Evolutionary conservation across 192 early-diverging fungal genomes (phyloP), one percentile per base, ranked within the genome.

Genomic region (Martensiomyces pterosporus): DNA sequence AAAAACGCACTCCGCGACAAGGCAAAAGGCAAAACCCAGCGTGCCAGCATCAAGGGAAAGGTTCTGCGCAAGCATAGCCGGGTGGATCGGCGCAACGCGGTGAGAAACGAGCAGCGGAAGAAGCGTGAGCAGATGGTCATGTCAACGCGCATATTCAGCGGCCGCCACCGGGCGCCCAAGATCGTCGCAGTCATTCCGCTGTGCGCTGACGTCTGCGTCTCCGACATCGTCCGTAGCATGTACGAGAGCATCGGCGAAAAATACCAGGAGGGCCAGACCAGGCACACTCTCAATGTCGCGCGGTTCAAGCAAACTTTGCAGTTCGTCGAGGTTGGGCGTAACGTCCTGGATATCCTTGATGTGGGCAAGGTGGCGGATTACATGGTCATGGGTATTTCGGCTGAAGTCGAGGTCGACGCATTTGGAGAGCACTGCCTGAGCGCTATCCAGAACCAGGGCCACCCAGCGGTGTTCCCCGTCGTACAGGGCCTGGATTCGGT

Each of bases 261-360:
- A 23, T 85, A 78, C 51, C 59, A 55, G 2, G 47, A 23, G 15
- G 35, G 26, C 17, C 23, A 40, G 39, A 47, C 57, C 13, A 22
- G 39, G 15, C 33, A 42, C 9, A 22, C 67, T n/a, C 46, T 79
- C 52, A 67, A 83, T 21, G 69, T 84, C 5, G 78, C 86, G 21
- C 81, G 91, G 21, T 96, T 96, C 76, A 92, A 92, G 60, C 95
- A 98, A 64, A 88, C 83, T 24, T 48, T 96, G 8, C 88, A 91
- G 60, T 81, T 98, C 43, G 55, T 96, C 1, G 84, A 89, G 45
- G 53, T 85, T 9, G 63, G 70, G 14, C 85, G 93, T 42, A 84
- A 92, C 43, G 77, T 95, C 34, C 66, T 91, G 46, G 85, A 90
- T 32, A 84, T 95, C 27, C 60, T 98, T 48, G 91, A 97, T 67